Base-by-base conservation (phyloP, 2,329 filamentous ascomycete genomes). In the Herpomyces periplanetae region DNA sequence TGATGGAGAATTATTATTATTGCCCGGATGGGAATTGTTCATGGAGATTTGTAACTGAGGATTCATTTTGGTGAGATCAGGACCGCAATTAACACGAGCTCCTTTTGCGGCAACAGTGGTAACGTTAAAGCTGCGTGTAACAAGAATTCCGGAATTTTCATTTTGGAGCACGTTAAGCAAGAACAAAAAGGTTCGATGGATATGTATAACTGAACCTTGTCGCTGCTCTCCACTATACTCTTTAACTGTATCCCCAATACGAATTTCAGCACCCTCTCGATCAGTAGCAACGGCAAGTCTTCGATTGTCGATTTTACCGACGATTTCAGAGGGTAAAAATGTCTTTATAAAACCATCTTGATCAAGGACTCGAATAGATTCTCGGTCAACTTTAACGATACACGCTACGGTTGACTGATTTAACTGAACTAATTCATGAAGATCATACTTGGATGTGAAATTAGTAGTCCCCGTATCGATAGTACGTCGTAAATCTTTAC, bases 71-170 rank as follows among this genome's bases (percentile, higher is more conserved):
- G 53, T 61, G 21, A 91, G 45, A 38, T 91, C 75, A 1, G 68
- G 65, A 0, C 64, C 57, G n/a, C 40, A 33, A 23, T 49, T 61
- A 22, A 71, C 49, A 25, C 71, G 56, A 11, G 71, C 73, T 28
- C 73, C 75, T 43, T 88, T 88, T 15, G 75, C 73, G n/a, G 73
- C 71, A 13, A 88, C 57, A 1, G 73, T 87, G 19, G 62, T 60
- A 24, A 96, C 65, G 32, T 71, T 84, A 30, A 52, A 61, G 16
- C 68, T 63, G 25, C 73, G 59, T 8, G 65, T 62, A 13, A 91
- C 75, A 29, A 84, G 85, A 5, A 91, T 60, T 26, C 80, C 60
- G 1, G 68, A 9, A 10, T 88, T 85, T 34, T 91, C 71, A 16
- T 58, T 63, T 20, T 60, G 59, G 17, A 64, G 53, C 25, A 73